Percentiles rank a stretch among this genome's conserved stretches.
phyloP scores from a whole-genome alignment of 805 yeast genomes.

The Cyberlindnera suaveolens region DNA sequence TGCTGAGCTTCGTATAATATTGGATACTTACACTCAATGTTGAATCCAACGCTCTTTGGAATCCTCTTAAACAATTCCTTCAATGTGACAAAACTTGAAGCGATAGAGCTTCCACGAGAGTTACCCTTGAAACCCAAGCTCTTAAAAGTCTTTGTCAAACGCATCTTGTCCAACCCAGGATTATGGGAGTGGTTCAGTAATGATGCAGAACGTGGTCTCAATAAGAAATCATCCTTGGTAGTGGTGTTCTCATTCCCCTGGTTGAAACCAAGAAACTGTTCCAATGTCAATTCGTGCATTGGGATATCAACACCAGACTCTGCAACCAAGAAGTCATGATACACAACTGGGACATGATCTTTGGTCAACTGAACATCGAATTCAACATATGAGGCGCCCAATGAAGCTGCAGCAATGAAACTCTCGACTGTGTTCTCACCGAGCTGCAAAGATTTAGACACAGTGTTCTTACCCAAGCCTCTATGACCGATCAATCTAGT shows the following conservation, averaged over 20 bases:
- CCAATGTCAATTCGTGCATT: slow-evolving; percentile 86
- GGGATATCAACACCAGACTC: slow-evolving; percentile 96
- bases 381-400: slow-evolving; percentile 95
- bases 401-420: slow-evolving; percentile 90
- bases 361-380: slow-evolving; percentile 94
- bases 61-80: slow-evolving; percentile 76
- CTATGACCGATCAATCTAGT: slow-evolving; percentile 95
- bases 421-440: slow-evolving; percentile 96
- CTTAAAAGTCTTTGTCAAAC: slow-evolving; percentile 83
- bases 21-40: slow-evolving; percentile 92
- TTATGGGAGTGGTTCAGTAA: slow-evolving; percentile 7
- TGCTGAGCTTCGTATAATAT: slow-evolving; percentile 88
- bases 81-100: slow-evolving; percentile 86
- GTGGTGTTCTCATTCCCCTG: slow-evolving; percentile 19
- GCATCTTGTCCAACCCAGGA: slow-evolving; percentile 55
- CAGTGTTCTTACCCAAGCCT: slow-evolving; percentile 85
- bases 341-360: slow-evolving; percentile 85
- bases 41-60: slow-evolving; percentile 84
- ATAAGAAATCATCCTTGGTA: slow-evolving; percentile 25
- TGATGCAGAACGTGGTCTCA: slow-evolving; percentile 24
- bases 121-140: slow-evolving; percentile 88
- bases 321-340: slow-evolving; percentile 91
- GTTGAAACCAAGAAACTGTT: slow-evolving; percentile 67
- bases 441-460: slow-evolving; percentile 72
- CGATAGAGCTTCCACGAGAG: slow-evolving; percentile 80